Conservation (phyloP, 1,139 yeast species). For the Saccharomyces hybrid region DNA sequence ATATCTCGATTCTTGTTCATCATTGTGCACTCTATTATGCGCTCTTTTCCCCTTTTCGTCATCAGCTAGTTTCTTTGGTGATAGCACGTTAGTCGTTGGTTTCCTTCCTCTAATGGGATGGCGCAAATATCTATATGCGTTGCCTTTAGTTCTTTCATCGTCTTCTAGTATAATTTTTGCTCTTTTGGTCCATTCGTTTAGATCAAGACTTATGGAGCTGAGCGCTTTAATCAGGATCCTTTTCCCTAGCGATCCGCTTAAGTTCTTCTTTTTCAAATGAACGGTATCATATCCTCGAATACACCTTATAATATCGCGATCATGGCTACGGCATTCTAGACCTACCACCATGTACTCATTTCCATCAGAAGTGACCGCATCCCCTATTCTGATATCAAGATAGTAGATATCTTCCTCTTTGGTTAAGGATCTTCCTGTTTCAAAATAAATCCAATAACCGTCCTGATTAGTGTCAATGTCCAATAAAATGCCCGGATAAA, state of each 20-base stretch:
- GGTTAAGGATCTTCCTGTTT: slow-evolving; percentile 14
- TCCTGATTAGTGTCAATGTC: slow-evolving; percentile 16
- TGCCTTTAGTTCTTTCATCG: slow-evolving; percentile 6
- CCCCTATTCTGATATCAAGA: slow-evolving; percentile 39
- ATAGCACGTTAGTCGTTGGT: slow-evolving; percentile 7
- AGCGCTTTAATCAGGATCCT: slow-evolving; percentile 17
- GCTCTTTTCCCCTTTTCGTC: not conserved
- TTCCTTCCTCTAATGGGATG: slow-evolving; percentile 25
- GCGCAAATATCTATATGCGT: slow-evolving; percentile 14
- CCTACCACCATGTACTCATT: slow-evolving; percentile 42
- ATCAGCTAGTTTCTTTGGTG: slow-evolving; percentile 15
- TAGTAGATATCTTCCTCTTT: slow-evolving; percentile 25
- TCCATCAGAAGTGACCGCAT: slow-evolving; percentile 30
- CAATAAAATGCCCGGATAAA: slow-evolving; percentile 32
- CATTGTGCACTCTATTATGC: not conserved
- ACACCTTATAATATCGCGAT: slow-evolving; percentile 36
- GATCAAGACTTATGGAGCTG: slow-evolving; percentile 20
- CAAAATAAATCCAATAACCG: slow-evolving; percentile 22
- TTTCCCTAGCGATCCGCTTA: slow-evolving; percentile 19
- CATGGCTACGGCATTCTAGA: slow-evolving; percentile 30
- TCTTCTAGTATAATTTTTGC: slow-evolving; percentile 18
- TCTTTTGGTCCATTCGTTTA: slow-evolving; percentile 29
- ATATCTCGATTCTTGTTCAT: not conserved
- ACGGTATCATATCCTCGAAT: slow-evolving; percentile 53
- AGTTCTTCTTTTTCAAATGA: slow-evolving; percentile 31